Evolutionary conservation across 352 stramenopile genomes (phyloP).

Genomic region (Globisporangium heterothallicum): DNA sequence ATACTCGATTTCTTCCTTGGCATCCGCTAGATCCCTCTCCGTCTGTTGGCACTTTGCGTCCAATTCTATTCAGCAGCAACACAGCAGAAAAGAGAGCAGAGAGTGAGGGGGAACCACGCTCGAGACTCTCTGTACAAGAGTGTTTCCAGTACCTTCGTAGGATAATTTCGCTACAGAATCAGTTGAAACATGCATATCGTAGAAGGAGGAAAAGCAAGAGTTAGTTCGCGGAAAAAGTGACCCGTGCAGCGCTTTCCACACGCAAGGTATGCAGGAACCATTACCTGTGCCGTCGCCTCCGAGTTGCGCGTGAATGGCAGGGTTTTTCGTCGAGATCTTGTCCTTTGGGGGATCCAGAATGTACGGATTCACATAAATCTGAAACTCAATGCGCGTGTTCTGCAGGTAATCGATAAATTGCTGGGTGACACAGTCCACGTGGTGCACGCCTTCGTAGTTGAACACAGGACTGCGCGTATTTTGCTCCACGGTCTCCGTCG

Average conservation of each 20-base stretch:
- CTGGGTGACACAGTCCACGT: conserved; percentile 81
- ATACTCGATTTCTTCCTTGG: conserved; percentile 40
- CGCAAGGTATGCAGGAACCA: not conserved
- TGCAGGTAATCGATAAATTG: conserved; percentile 87
- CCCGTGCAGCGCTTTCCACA: too few species aligned
- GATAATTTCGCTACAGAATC: conserved; percentile 29
- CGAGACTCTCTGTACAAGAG: too few species aligned
- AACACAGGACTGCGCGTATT: conserved; percentile 85
- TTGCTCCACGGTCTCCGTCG: conserved; percentile 88
- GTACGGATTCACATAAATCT: conserved; percentile 88
- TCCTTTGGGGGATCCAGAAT: conserved; percentile 83
- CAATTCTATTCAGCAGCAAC: conserved; percentile 31
- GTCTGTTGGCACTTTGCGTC: conserved; percentile 43
- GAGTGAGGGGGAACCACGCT: too few species aligned
- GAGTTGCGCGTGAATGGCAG: conserved; percentile 61
- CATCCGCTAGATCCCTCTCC: conserved; percentile 32
- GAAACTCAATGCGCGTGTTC: conserved; percentile 75
- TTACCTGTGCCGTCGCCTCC: conserved; percentile 37
- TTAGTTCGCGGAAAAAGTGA: too few species aligned
- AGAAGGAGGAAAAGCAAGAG: too few species aligned
- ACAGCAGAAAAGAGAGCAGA: not conserved
- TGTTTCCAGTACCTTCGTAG: conserved; percentile 31
- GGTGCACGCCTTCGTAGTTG: conserved; percentile 87
- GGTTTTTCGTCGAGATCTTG: conserved; percentile 71
- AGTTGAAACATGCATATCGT: too few species aligned